Evolutionary conservation across 192 early-diverging fungal genomes (phyloP), one percentile per base, ranked within the genome.

Genomic region (Coemansia sp.): DNA sequence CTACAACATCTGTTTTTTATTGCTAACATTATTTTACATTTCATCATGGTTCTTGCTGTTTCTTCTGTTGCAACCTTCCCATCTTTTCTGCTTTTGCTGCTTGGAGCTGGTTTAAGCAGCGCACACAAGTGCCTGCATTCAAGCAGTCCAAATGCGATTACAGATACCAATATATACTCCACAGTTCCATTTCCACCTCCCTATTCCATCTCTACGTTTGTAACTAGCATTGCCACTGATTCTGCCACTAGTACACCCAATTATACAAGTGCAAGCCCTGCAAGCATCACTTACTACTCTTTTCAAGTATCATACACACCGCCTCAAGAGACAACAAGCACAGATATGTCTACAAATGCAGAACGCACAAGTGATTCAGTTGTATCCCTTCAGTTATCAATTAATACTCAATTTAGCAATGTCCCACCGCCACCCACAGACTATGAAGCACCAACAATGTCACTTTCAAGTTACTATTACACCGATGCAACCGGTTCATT

Each of bases 301-400:
- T 59, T 41, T 16, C 57, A 59, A 8, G 57, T 59, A 16, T 59
- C 57, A 8, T 59, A 59, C n/a, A 8, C 57, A 15, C 37, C 57
- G 18, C 39, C 57, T 4, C 51, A 54, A 26, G 21, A 18, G 9
- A 26, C 51, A 7, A 54, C 51, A 21, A 9, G 42, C 42, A 43
- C 26, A 26, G 26, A 26, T 0, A 3, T 26, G 26, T 26, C 26
- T 0, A 26, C 26, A 26, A 26, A 26, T 47, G 16, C 46, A 47
- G 12, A 10, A n/a, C 39, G 40, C 39, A 4, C 57, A 15, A 9
- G 6, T 41, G 57, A 59, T 16, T 8, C 51, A 26, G 22, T 26
- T 12, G 12, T 37, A 3, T 41, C 12, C 18, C 16, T 37, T n/a
- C 32, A 40, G n/a, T 37, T 3, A 59, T n/a, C 51, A 52, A n/a